Evolutionary conservation across 148 eudicot species (phyloP), one percentile per base, ranked within the genome.

Genomic region (Fagopyrum tataricum): DNA sequence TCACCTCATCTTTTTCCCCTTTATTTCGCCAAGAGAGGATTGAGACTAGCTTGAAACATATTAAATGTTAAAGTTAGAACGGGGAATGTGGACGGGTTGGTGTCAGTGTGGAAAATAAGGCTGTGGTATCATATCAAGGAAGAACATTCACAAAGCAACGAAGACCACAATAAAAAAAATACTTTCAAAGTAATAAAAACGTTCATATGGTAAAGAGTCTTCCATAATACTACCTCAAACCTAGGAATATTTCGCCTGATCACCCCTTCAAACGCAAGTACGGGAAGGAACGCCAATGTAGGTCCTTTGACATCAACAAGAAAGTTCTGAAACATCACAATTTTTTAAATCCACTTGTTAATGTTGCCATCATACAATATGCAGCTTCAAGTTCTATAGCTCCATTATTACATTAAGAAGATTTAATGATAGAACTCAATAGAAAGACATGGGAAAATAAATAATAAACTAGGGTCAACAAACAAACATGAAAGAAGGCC

Each of bases 211-310:
- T 31, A 12, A 31, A 64, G 49, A 64, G 69, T 15, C 69, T 37
- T 64, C 14, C 44, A 39, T 66, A 31, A 26, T 49, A 78, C 46
- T 81, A 90, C 99, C 99, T 88, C 92, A 85, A 96, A 90, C 70
- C 90, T 96, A 0, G 97, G 99, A 70, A 90, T 87, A 78, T 92
- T 96, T 73, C 93, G 89, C 83, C 96, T 85, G 55, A 90, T 92
- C 72, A 90, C 99, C 69, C 99, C 99, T 89, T 96, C 99, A 92
- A 96, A 96, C 64, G 97, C 89, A 69, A 96, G 88, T 44, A 90
- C 99, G 58, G 99, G 99, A 79, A 96, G 84, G 79, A 79, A 83
- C 46, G 96, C 99, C 79, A 96, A 74, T 39, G 92, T 80, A 23
- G 99, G 96, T 70, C 96, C 99, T 83, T 92, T 96, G 80, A 92